Evolutionary conservation across 768 basidiomycete species (phyloP).

Genomic region (Botryobasidium botryosum): DNA sequence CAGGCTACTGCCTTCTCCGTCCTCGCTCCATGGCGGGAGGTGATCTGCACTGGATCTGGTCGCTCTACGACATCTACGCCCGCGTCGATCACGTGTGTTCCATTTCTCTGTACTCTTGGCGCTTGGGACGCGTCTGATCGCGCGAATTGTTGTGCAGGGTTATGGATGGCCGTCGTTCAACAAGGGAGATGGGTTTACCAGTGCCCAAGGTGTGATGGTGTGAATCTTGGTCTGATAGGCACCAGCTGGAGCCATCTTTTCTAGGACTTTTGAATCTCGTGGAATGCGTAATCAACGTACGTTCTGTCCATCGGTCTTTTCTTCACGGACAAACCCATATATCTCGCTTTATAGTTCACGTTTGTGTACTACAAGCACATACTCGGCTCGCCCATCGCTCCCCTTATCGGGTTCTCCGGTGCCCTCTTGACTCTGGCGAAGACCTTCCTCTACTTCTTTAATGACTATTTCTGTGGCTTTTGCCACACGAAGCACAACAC

Average conservation of each 20-base stretch:
- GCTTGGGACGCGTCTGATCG: not conserved
- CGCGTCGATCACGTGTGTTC: conserved; percentile 33
- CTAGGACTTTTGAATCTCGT: conserved; percentile 63
- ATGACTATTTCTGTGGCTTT: conserved; percentile 62
- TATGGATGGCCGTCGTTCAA: conserved; percentile 57
- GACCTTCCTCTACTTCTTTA: conserved; percentile 64
- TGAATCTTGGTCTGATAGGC: not conserved
- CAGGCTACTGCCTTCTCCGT: conserved; percentile 62
- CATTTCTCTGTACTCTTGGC: not conserved
- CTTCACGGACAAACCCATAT: not conserved
- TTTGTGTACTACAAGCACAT: conserved; percentile 67
- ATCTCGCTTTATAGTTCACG: conserved; percentile 18
- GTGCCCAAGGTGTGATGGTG: conserved; percentile 49
- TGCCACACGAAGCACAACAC: conserved; percentile 66
- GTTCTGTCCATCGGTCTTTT: not conserved
- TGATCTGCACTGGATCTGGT: conserved; percentile 85
- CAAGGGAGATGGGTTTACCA: conserved; percentile 60
- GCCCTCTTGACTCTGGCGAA: conserved; percentile 71
- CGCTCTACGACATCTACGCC: conserved; percentile 64
- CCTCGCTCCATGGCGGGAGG: conserved; percentile 79
- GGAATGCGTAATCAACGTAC: conserved; percentile 50
- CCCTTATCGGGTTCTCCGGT: conserved; percentile 55
- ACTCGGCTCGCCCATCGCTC: conserved; percentile 41
- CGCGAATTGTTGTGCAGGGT: conserved; percentile 30
- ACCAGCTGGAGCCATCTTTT: not conserved